Conservation (phyloP, 1,284 basidiomycete genomes). For the Irpex lacteus region DNA sequence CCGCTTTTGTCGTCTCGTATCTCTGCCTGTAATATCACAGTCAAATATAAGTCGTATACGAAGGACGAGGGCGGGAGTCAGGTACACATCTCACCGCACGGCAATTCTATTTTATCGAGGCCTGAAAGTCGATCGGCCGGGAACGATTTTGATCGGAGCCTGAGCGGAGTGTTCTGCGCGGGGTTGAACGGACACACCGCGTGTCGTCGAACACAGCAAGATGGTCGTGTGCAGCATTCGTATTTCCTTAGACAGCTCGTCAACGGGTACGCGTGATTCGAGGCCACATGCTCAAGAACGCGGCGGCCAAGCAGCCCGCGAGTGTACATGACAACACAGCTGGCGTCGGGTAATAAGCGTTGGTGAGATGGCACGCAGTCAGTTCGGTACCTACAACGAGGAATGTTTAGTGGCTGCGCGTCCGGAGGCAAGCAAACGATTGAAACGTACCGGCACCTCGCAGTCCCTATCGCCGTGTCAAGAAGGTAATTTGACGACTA, state of each 20-base stretch:
- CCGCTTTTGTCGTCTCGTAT: neutral
- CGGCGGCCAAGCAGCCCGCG: neutral
- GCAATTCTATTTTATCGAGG: no score
- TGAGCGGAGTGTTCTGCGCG: neutral
- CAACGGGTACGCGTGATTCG: neutral
- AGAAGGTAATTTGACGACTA: neutral
- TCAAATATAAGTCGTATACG: no score
- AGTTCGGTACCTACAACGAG: no score
- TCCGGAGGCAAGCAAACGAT: neutral
- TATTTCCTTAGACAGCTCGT: neutral
- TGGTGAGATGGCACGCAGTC: no score
- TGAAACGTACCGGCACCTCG: neutral
- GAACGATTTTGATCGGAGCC: neutral
- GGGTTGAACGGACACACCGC: neutral
- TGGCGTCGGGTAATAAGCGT: neutral
- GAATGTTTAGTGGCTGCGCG: neutral
- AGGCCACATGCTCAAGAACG: neutral
- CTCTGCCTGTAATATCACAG: no score
- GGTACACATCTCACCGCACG: no score
- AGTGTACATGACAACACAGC: no score
- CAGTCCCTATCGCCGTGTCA: neutral
- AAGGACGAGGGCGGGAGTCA: no score
- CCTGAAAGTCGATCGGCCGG: neutral
- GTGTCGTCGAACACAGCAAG: neutral
- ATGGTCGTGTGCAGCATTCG: neutral